A percentile compares a stretch with the other conserved stretches of the same genome.
Evolutionary conservation across 495 filamentous ascomycete genomes (phyloP).

Genomic region (Letharia columbiana): DNA sequence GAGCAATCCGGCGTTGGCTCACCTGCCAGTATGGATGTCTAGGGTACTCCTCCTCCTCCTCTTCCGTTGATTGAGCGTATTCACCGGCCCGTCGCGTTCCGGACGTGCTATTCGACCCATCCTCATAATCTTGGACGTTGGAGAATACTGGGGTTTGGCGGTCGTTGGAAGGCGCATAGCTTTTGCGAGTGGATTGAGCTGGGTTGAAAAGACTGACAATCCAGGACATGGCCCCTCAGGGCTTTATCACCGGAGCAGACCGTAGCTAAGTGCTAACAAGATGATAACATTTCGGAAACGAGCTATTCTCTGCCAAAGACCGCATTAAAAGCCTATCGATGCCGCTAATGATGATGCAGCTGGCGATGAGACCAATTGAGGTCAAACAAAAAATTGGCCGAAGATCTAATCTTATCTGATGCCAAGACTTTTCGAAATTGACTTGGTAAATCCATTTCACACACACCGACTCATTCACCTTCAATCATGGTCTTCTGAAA

Average conservation of each 20-base stretch:
- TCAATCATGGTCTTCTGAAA: neutral
- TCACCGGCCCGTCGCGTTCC: conserved; percentile 14
- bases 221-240: conserved; percentile 23
- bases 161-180: conserved; percentile 8
- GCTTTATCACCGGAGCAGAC: neutral
- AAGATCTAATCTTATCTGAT: conserved; percentile 4
- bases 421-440: neutral
- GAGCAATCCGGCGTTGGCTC: conserved; percentile 26
- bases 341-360: neutral
- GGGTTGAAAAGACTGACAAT: conserved; percentile 18
- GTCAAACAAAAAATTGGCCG: neutral
- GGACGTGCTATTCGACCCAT: neutral
- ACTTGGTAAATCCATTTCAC: too few relatives aligned
- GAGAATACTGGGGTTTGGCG: conserved; percentile 3
- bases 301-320: neutral
- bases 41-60: conserved; percentile 40
- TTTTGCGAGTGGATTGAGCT: neutral
- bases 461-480: neutral
- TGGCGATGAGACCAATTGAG: too few relatives aligned
- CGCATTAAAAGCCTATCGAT: neutral
- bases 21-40: conserved; percentile 61
- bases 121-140: conserved; percentile 5
- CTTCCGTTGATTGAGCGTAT: conserved; percentile 28
- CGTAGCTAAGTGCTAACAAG: neutral
- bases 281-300: neutral